Evolutionary conservation across 108 stramenopile species (phyloP).

Genomic region (Cylindrotheca closterium): DNA sequence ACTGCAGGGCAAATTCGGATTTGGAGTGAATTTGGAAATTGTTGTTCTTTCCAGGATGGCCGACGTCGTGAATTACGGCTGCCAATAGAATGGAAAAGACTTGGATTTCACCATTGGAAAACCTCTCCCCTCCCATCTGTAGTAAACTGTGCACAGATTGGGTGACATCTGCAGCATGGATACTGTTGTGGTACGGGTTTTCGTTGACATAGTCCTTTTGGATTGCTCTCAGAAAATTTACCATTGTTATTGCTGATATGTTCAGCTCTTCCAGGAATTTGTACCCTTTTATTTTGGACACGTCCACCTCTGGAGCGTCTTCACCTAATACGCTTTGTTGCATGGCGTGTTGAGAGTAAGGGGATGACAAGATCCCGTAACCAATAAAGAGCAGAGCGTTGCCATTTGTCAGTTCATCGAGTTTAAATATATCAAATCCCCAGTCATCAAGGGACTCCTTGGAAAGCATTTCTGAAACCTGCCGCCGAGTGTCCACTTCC

Average conservation of each 20-base stretch:
- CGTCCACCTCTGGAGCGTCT: background rate
- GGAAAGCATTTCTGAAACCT: constrained; percentile 34
- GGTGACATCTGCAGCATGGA: constrained; percentile 79
- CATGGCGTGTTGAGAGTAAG: constrained; percentile 36
- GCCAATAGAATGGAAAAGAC: constrained; percentile 62
- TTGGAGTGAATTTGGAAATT: constrained; percentile 60
- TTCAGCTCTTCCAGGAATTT: constrained; percentile 18
- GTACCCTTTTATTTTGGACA: constrained; percentile 13
- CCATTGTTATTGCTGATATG: constrained; percentile 4
- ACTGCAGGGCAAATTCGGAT: constrained; percentile 58
- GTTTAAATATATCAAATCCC: constrained; percentile 34
- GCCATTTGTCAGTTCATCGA: constrained; percentile 17
- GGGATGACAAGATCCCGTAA: constrained; percentile 32
- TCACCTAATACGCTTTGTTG: background rate
- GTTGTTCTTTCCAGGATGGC: constrained; percentile 85
- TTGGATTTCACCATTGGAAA: constrained; percentile 37
- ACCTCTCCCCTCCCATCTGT: constrained; percentile 24
- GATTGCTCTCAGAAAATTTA: constrained; percentile 38
- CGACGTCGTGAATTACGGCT: constrained; percentile 82
- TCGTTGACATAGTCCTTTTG: constrained; percentile 33
- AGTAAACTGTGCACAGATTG: constrained; percentile 54
- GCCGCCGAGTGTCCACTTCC: constrained; percentile 1
- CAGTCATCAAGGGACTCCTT: constrained; percentile 39
- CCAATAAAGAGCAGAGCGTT: constrained; percentile 30
- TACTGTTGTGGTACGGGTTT: constrained; percentile 71